Base-by-base conservation (phyloP, 768 basidiomycete species). In the Leccinum truebloodii region DNA sequence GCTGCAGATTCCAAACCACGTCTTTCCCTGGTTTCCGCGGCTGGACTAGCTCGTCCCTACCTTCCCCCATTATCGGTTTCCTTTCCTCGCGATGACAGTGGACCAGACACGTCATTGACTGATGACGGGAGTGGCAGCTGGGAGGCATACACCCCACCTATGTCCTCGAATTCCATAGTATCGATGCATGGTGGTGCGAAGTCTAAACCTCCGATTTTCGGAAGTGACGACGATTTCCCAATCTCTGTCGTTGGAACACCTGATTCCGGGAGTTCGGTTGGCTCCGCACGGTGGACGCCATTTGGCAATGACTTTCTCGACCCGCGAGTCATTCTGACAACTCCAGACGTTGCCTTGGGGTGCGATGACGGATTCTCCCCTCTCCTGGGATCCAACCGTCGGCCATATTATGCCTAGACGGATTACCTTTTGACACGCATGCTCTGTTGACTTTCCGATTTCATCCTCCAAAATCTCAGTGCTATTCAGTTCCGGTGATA, bases 71-170 rank as follows among this genome's bases (percentile, higher is more conserved):
- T 86, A 18, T 67, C 73, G 13, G 53, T 76, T 20, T 76, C 70
- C 71, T 60, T 75, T 72, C 60, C 75, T 69, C 78, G n/a, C 72
- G 73, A 77, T 7, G 82, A 84, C 54, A 84, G 85, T 28, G 81
- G 80, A 2, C 84, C 86, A 4, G 80, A 74, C 44, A 83, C 85
- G 0, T 80, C 78, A 7, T 78, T 79, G 22, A 78, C 79, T 0
- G 84, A 82, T 52, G 81, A 83, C 44, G 69, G 74, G 18, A 77
- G 78, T 37, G 80, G 80, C 58, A 81, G 81, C 18, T 88, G 86
- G 86, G 79, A 83, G 5, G 77, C 81, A 34, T 87, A 87, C 63
- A 87, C 86, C 0, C 86, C 86, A 30, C 86, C 86, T 1, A 78
- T 83, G 1, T 87, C 86, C 6, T 79, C 78, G 1, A 79, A 79